phyloP scores from a whole-genome alignment of 2,329 filamentous ascomycete genomes.

The Claviceps arundinis region DNA sequence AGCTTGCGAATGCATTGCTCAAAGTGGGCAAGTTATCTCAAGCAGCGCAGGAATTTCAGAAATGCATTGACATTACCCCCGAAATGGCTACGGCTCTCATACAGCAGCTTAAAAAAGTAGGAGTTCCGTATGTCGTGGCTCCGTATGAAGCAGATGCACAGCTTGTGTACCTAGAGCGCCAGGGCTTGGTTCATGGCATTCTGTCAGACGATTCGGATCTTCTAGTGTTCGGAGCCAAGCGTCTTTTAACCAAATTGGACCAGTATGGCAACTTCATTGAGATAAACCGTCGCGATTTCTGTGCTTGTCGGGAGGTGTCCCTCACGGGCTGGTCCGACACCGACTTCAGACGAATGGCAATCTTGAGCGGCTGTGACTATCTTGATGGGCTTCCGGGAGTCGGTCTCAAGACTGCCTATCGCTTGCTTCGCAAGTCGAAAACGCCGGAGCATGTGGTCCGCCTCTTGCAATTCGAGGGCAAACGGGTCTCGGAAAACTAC shows the following conservation, averaged over 20 bases:
- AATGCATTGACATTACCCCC: conserved; percentile 88
- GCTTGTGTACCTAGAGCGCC: conserved; percentile 80
- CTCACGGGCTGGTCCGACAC: conserved; percentile 83
- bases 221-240: conserved; percentile 84
- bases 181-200: conserved; percentile 74
- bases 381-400: conserved; percentile 73
- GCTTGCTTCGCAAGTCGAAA: conserved; percentile 81
- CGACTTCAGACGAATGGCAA: conserved; percentile 91
- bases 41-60: conserved; percentile 79
- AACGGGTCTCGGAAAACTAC: conserved; percentile 73
- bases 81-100: conserved; percentile 90
- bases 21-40: conserved; percentile 68
- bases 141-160: conserved; percentile 98
- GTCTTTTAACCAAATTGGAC: conserved; percentile 84
- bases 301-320: conserved; percentile 74
- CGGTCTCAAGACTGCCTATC: conserved; percentile 86
- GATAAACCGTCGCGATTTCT: conserved; percentile 80
- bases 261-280: conserved; percentile 88
- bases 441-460: conserved; percentile 70
- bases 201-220: conserved; percentile 94
- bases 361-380: conserved; percentile 93
- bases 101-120: conserved; percentile 71
- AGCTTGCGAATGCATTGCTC: conserved; percentile 63
- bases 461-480: conserved; percentile 79
- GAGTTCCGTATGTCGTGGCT: conserved; percentile 79